Percentiles rank a stretch among this genome's conserved stretches.
phyloP scores from a whole-genome alignment of 257 asterid genomes.

The Nicotiana otophora region DNA sequence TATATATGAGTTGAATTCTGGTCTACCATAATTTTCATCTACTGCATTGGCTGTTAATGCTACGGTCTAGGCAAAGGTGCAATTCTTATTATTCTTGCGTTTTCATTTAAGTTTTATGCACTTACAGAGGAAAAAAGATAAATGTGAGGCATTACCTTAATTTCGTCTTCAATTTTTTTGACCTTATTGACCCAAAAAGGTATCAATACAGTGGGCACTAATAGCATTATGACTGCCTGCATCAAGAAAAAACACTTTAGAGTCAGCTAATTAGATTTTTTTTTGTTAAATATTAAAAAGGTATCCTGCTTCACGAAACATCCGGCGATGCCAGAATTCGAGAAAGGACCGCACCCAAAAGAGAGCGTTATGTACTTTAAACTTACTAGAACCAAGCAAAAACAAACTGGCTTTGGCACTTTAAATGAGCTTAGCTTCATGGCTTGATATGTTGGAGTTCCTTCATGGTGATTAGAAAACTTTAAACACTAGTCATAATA shows the following conservation, averaged over 20 bases:
- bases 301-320: too few relatives aligned
- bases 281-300: background rate
- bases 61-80: conserved; percentile 9
- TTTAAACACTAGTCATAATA: background rate
- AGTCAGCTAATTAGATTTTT: background rate
- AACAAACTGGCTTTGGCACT: conserved; percentile 32
- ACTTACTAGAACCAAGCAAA: conserved; percentile 36
- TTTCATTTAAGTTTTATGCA: background rate
- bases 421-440: conserved; percentile 34
- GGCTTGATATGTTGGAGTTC: background rate
- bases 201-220: conserved; percentile 32
- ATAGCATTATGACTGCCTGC: conserved; percentile 41
- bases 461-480: background rate
- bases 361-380: background rate
- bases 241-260: background rate
- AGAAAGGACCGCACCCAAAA: too few relatives aligned
- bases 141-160: conserved; percentile 14
- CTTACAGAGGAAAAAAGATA: background rate
- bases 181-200: conserved; percentile 40
- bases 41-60: background rate
- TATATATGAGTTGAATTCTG: too few relatives aligned
- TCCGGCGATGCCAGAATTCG: too few relatives aligned
- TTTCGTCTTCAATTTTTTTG: conserved; percentile 25
- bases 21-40: too few relatives aligned
- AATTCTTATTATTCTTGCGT: conserved; percentile 1